Conservation (phyloP, 2,329 filamentous ascomycete genomes). For the Trichoderma hamatum region DNA sequence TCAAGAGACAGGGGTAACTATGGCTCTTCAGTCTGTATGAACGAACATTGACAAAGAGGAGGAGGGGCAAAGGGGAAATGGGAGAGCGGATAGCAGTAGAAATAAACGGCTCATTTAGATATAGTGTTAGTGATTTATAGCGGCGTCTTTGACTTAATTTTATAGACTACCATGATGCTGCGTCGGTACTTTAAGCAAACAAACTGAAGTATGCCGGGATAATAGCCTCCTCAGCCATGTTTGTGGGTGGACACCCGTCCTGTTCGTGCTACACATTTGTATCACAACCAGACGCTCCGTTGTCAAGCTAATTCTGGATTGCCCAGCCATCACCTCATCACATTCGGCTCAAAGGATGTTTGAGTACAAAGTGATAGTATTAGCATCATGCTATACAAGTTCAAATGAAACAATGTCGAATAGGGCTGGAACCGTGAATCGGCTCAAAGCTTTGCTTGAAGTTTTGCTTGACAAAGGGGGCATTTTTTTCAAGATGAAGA, state of each 20-base stretch:
- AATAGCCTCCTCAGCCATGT: conserved; percentile 5
- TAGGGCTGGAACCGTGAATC: neutral
- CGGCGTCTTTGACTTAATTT: neutral
- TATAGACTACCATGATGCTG: neutral
- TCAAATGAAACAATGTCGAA: neutral
- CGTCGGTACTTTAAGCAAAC: neutral
- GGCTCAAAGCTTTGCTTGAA: neutral
- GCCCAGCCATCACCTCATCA: neutral
- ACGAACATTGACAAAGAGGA: neutral
- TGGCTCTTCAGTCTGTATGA: neutral
- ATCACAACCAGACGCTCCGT: neutral
- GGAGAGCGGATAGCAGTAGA: neutral
- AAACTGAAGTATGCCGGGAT: conserved; percentile 1
- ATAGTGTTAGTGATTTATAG: neutral
- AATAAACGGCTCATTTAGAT: neutral
- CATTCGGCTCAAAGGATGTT: neutral
- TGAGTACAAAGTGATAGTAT: neutral
- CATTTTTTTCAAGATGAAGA: neutral
- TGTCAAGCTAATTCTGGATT: neutral
- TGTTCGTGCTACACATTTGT: conserved; percentile 1
- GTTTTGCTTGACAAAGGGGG: neutral
- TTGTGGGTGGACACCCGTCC: conserved; percentile 3
- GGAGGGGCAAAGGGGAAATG: neutral
- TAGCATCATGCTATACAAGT: neutral
- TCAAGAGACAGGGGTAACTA: neutral